A percentile compares a stretch with the other conserved stretches of the same genome.
Conservation (phyloP, 768 basidiomycete genomes). For the Amanita pseudoporphyria region DNA sequence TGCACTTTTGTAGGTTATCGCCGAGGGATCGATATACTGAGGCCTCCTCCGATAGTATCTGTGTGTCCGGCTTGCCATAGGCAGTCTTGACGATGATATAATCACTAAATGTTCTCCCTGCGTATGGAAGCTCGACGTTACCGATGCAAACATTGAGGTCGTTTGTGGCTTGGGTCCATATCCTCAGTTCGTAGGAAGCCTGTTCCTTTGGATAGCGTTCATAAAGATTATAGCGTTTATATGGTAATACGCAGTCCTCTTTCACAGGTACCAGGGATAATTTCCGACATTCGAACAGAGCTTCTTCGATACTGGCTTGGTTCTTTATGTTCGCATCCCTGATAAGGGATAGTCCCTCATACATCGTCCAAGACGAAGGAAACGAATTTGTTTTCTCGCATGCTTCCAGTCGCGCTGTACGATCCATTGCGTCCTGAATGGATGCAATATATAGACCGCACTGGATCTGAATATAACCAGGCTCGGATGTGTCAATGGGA, state of each 20-base stretch:
- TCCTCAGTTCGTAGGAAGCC: not conserved
- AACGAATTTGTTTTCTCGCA: not conserved
- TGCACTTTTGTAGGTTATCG: not conserved
- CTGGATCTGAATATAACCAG: not conserved
- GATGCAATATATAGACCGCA: not conserved
- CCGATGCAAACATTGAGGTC: not conserved
- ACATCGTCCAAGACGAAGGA: not conserved
- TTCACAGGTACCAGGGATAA: not conserved
- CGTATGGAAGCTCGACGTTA: not conserved
- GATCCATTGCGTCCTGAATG: not conserved
- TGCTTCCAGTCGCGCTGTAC: not conserved
- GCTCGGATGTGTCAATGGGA: not conserved
- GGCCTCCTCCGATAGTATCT: not conserved
- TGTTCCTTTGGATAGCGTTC: not conserved
- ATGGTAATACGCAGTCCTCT: not conserved
- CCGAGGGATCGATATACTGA: not conserved
- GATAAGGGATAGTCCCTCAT: not conserved
- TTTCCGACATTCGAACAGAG: no score
- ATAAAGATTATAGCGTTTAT: not conserved
- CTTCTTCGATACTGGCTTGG: no score
- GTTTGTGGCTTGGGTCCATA: not conserved
- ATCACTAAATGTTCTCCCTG: not conserved
- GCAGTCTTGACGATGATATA: not conserved
- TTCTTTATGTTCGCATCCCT: not conserved
- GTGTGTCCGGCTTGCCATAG: not conserved